Evolutionary conservation across 2,329 filamentous ascomycete species (phyloP).

Genomic region (Grosmannia clavigera): DNA sequence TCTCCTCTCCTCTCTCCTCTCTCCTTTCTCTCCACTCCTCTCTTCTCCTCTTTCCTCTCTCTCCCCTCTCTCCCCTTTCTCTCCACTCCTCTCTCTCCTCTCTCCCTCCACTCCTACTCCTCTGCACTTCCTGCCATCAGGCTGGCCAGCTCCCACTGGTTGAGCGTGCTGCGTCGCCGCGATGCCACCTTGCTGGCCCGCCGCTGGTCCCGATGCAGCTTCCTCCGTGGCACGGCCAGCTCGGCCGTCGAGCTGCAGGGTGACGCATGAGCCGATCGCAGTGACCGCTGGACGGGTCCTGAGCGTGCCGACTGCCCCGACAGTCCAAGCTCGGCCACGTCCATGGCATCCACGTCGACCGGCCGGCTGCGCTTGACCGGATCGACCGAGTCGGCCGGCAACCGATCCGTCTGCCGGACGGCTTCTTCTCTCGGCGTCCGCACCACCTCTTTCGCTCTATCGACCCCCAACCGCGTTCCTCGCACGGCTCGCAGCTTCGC

Average conservation of each 20-base stretch:
- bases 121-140: constrained; percentile 35
- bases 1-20: too few relatives aligned
- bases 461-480: constrained; percentile 16
- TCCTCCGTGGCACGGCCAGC: constrained; percentile 31
- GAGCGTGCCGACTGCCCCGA: neutral
- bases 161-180: constrained; percentile 61
- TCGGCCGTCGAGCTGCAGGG: neutral
- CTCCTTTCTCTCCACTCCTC: neutral
- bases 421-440: constrained; percentile 8
- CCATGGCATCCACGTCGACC: neutral
- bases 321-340: neutral
- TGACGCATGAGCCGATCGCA: too few relatives aligned
- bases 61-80: neutral
- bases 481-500: constrained; percentile 48
- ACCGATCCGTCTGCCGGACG: too few relatives aligned
- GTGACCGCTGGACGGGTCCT: too few relatives aligned
- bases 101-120: neutral
- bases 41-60: neutral
- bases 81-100: neutral
- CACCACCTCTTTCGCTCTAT: constrained; percentile 1
- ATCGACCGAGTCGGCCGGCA: too few relatives aligned
- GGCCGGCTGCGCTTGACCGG: neutral
- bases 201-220: constrained; percentile 29
- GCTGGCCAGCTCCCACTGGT: constrained; percentile 60
- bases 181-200: constrained; percentile 43